Base-by-base conservation (phyloP, 768 basidiomycete genomes). In the Pleurotus tuber-regium region DNA sequence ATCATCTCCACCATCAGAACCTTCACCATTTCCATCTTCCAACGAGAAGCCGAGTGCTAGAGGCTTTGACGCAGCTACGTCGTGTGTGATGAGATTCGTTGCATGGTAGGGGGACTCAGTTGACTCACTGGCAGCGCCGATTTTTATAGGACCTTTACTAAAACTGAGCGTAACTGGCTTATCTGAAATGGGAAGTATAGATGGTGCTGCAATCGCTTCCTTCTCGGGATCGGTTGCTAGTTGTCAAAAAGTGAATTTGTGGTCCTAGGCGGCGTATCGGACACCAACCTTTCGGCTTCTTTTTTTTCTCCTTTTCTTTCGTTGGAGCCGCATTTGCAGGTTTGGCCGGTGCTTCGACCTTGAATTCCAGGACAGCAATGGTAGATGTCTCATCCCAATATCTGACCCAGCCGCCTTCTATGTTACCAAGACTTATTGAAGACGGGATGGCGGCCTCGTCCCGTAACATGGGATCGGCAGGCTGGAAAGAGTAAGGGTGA, bases 351-450 rank as follows among this genome's bases (percentile, higher is more conserved):
- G 82, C 77, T 51, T 88, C 86, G 4, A 90, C 88, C 62, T 89
- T 81, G 62, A 92, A 92, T 59, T 89, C 87, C 40, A 91, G 70
- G 10, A 87, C 78, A 28, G 86, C 84, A 21, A 84, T 78, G 1
- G 83, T 87, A 1, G 90, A 87, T 28, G 73, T 80, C 61, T 95
- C 92, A 59, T 98, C 95, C 93, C 96, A 96, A 66, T 98, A 98
- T 52, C 84, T 75, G 19, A 91, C 86, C 82, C 85, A 91, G 5
- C 77, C 71, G 35, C 79, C 83, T 58, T 90, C 87, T 21, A 75
- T 74, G 11, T 89, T 87, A 23, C 91, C 91, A 5, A 92, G 72
- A 53, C 74, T 79, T 21, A 74, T 58, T 1, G 89, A 85, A 3
- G 88, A 87, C 21, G 74, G 61, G 35, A 93, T 70, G 56, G 86